Evolutionary conservation across 176 grass and related monocot genomes (phyloP).

Genomic region (Metroxylon sagu): DNA sequence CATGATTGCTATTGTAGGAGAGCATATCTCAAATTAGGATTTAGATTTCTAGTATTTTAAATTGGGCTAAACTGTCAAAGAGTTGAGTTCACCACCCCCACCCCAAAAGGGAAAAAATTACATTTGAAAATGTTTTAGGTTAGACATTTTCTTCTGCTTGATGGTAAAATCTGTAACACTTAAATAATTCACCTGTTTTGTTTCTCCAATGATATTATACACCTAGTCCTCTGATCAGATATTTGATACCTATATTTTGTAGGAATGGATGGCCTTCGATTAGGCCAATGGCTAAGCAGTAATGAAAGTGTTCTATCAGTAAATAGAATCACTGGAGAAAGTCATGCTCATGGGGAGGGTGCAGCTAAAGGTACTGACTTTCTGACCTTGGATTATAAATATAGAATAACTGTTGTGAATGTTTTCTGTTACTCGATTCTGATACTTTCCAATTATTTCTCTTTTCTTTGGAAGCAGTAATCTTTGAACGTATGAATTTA

Average conservation of each 20-base stretch:
- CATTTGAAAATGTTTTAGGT: too few relatives aligned
- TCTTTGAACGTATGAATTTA: conserved; percentile 50
- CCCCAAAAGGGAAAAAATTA: too few relatives aligned
- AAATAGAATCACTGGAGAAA: conserved; percentile 64
- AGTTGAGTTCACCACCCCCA: too few relatives aligned
- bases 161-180: too few relatives aligned
- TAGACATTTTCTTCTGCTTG: too few relatives aligned
- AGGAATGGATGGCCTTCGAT: conserved; percentile 36
- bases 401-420: conserved; percentile 1
- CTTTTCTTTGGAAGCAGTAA: conserved; percentile 34
- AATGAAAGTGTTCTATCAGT: conserved; percentile 62
- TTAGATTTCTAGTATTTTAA: too few relatives aligned
- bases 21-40: too few relatives aligned
- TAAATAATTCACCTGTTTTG: too few relatives aligned
- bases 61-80: too few relatives aligned
- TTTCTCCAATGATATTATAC: neutral
- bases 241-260: neutral
- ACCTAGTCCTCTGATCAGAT: neutral
- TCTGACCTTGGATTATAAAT: neutral
- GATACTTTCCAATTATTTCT: conserved; percentile 11
- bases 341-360: conserved; percentile 57
- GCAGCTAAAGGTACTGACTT: conserved; percentile 49
- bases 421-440: conserved; percentile 6
- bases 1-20: too few relatives aligned
- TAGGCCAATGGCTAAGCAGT: conserved; percentile 72